Conservation (phyloP, 1,284 basidiomycete species). For the Papiliotrema terrestris region DNA sequence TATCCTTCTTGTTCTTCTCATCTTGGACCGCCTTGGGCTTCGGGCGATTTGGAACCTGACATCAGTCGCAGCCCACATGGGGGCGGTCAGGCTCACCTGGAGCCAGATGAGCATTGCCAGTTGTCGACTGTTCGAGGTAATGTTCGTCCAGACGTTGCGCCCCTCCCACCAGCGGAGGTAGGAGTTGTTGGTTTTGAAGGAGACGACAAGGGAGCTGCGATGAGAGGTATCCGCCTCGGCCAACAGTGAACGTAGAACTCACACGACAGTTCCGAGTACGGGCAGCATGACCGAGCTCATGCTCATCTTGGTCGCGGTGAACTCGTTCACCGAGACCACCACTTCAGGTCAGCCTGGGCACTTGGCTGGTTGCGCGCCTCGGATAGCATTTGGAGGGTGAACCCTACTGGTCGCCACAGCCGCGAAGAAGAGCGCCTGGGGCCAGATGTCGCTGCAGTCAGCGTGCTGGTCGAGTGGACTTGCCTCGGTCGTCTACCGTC, state of each 20-base stretch:
- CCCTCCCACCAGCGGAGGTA: conserved; percentile 37
- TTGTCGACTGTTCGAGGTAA: conserved; percentile 26
- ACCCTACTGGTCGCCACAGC: conserved; percentile 26
- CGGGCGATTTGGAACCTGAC: neutral
- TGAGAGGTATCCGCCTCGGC: neutral
- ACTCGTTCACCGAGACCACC: conserved; percentile 23
- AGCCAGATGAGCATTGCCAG: conserved; percentile 32
- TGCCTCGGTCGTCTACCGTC: neutral
- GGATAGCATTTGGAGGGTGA: neutral
- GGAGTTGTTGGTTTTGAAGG: conserved; percentile 36
- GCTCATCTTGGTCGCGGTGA: conserved; percentile 21
- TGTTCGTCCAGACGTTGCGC: conserved; percentile 29
- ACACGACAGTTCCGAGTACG: conserved; percentile 35
- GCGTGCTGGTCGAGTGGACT: neutral
- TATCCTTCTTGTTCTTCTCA: conserved; percentile 5
- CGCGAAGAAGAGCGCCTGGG: conserved; percentile 28
- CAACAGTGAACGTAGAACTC: conserved; percentile 4
- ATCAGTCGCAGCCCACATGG: neutral
- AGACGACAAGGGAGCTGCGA: conserved; percentile 29
- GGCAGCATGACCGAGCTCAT: conserved; percentile 28
- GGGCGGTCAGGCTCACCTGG: conserved; percentile 13
- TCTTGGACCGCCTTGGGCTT: neutral
- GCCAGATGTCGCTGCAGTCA: conserved; percentile 32
- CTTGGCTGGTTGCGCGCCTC: neutral
- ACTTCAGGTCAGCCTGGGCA: conserved; percentile 13